These are phyloP conservation scores for Neopestalotiopsis rosae DNA, from an alignment of 2,329 filamentous ascomycete genomes.

Conservation along the genomic window DNA sequence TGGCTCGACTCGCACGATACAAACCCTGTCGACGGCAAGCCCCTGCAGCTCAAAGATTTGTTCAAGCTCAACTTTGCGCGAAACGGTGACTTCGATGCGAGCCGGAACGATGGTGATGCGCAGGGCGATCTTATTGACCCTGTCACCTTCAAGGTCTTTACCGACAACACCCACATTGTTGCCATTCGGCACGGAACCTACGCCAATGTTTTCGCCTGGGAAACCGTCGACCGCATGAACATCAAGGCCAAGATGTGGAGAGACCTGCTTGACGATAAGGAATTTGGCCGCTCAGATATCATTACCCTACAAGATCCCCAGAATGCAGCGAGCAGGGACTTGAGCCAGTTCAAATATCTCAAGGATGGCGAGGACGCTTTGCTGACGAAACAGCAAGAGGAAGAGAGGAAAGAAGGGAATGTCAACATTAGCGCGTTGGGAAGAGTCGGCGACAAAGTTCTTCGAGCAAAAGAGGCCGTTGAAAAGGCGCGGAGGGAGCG, in stretches of 20 bases:
- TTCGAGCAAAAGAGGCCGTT: conserved; percentile 92
- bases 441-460: conserved; percentile 78
- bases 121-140: conserved; percentile 89
- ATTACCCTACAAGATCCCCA: conserved; percentile 97
- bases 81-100: conserved; percentile 73
- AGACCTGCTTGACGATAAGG: conserved; percentile 85
- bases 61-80: conserved; percentile 91
- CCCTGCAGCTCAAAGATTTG: conserved; percentile 80
- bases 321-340: conserved; percentile 80
- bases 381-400: conserved; percentile 72
- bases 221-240: conserved; percentile 93
- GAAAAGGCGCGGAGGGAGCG: conserved; percentile 83
- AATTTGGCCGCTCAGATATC: conserved; percentile 89
- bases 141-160: conserved; percentile 96
- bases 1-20: conserved; percentile 95
- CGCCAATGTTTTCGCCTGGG: conserved; percentile 95
- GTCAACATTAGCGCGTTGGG: conserved; percentile 85
- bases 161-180: conserved; percentile 96
- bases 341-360: conserved; percentile 88
- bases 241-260: conserved; percentile 96
- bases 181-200: conserved; percentile 80
- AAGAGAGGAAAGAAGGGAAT: conserved; percentile 66
- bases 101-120: conserved; percentile 53
- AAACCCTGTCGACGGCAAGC: conserved; percentile 85
- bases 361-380: conserved; percentile 78